Percentiles rank a stretch among this genome's conserved stretches.
phyloP scores from a whole-genome alignment of 2,329 filamentous ascomycete species.

The Arthrobotrys pseudoclavata region DNA sequence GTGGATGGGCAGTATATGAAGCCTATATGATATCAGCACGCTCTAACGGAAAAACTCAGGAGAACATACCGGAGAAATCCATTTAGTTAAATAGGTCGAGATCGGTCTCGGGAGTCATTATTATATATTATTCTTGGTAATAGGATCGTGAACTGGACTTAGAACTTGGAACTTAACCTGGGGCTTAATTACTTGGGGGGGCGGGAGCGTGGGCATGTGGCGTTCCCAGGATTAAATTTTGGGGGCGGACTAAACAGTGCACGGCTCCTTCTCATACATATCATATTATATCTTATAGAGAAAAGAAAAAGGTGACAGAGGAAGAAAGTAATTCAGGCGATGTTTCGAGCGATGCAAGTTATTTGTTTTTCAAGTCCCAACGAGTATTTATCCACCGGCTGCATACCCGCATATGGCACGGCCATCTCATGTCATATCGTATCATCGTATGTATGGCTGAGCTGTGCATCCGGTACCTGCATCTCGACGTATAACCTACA shows the following conservation, averaged over 20 bases:
- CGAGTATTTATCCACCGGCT: background rate
- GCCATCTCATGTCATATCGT: background rate
- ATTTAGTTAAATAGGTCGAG: background rate
- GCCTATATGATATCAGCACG: background rate
- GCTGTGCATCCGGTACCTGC: background rate
- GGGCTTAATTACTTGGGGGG: too few relatives aligned
- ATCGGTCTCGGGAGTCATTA: background rate
- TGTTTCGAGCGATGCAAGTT: slow-evolving; percentile 25
- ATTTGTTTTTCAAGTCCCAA: background rate
- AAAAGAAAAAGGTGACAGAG: background rate
- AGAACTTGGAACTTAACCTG: background rate
- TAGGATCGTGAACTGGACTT: background rate
- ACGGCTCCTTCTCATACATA: background rate
- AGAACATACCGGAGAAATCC: slow-evolving; percentile 1
- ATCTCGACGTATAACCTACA: too few relatives aligned
- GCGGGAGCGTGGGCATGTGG: slow-evolving; percentile 16
- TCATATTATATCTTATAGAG: background rate
- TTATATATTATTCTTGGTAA: background rate
- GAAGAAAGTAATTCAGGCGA: slow-evolving; percentile 21
- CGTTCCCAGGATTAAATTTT: slow-evolving; percentile 6
- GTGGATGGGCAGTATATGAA: slow-evolving; percentile 3
- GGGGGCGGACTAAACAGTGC: background rate
- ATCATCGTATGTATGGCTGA: background rate
- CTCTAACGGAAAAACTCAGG: background rate
- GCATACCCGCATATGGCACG: background rate